These are phyloP conservation scores for Thraustochytrium sp. DNA, from an alignment of 352 stramenopile genomes.

Conservation along the genomic window DNA sequence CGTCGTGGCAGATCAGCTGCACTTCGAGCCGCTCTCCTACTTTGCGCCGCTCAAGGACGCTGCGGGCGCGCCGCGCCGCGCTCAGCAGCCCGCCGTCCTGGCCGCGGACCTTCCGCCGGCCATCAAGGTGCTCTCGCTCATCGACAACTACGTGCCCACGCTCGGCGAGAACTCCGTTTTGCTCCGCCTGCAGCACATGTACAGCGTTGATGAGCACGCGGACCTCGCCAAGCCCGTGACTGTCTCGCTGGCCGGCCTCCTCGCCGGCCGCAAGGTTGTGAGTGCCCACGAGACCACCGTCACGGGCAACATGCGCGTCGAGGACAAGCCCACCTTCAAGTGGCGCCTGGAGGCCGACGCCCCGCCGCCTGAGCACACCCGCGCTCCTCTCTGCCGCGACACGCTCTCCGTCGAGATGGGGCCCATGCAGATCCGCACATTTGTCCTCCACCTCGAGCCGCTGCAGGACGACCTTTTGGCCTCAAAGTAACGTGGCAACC, in stretches of 20 bases:
- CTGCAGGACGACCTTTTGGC: too few relatives aligned
- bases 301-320: constrained; percentile 18
- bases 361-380: background rate
- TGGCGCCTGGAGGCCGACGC: background rate
- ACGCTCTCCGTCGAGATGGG: constrained; percentile 13
- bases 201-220: constrained; percentile 57
- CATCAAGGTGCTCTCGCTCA: constrained; percentile 83
- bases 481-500: too few relatives aligned
- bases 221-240: constrained; percentile 29
- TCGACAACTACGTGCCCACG: constrained; percentile 57
- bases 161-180: constrained; percentile 65
- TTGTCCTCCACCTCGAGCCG: constrained; percentile 6
- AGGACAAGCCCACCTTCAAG: background rate
- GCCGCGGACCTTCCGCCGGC: constrained; percentile 70
- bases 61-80: too few relatives aligned
- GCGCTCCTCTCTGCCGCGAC: background rate
- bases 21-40: constrained; percentile 26
- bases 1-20: constrained; percentile 13
- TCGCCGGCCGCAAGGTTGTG: background rate
- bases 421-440: constrained; percentile 48
- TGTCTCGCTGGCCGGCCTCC: background rate
- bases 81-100: constrained; percentile 53
- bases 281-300: constrained; percentile 33
- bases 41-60: constrained; percentile 12
- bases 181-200: constrained; percentile 88